These are phyloP conservation scores for Abortiporus biennis DNA, from an alignment of 1,284 basidiomycete species.

Conservation along the genomic window DNA sequence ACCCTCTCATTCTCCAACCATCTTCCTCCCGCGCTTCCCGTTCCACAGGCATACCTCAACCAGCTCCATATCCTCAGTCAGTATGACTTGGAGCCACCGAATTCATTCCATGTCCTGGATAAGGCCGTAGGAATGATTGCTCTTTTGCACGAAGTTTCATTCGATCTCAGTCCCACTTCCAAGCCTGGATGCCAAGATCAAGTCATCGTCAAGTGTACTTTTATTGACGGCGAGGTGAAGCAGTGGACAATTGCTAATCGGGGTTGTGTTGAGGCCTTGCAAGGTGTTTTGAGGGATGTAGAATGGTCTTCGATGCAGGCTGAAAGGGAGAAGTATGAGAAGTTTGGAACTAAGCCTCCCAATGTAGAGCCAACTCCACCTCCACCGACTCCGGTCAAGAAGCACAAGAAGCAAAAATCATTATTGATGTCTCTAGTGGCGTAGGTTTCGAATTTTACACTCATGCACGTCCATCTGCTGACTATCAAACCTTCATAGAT, in stretches of 20 bases:
- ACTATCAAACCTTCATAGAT: background rate
- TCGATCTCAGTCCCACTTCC: slow-evolving; percentile 42
- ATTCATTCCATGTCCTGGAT: slow-evolving; percentile 56
- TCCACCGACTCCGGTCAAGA: slow-evolving; percentile 14
- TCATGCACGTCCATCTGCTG: no score
- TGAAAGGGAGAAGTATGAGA: slow-evolving; percentile 28
- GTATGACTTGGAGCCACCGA: slow-evolving; percentile 55
- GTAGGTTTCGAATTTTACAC: no score
- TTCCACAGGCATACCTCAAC: slow-evolving; percentile 50
- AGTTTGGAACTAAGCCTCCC: background rate
- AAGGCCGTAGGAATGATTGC: slow-evolving; percentile 51
- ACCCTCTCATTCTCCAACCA: slow-evolving; percentile 54
- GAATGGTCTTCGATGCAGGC: slow-evolving; percentile 33
- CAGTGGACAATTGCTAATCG: slow-evolving; percentile 38
- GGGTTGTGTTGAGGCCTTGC: slow-evolving; percentile 36
- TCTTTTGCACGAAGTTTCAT: slow-evolving; percentile 51
- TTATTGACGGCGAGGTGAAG: slow-evolving; percentile 48
- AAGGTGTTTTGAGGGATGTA: slow-evolving; percentile 49
- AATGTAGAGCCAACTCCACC: slow-evolving; percentile 7
- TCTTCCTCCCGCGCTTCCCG: slow-evolving; percentile 34
- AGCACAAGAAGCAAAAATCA: slow-evolving; percentile 57
- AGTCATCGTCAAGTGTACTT: slow-evolving; percentile 38
- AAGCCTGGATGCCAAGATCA: background rate
- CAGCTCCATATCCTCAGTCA: slow-evolving; percentile 44
- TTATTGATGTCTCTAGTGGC: slow-evolving; percentile 62